Percentiles rank a stretch among this genome's conserved stretches.
These are phyloP conservation scores for Russula dissimulans DNA, from an alignment of 768 basidiomycete genomes.

Conservation along the genomic window DNA sequence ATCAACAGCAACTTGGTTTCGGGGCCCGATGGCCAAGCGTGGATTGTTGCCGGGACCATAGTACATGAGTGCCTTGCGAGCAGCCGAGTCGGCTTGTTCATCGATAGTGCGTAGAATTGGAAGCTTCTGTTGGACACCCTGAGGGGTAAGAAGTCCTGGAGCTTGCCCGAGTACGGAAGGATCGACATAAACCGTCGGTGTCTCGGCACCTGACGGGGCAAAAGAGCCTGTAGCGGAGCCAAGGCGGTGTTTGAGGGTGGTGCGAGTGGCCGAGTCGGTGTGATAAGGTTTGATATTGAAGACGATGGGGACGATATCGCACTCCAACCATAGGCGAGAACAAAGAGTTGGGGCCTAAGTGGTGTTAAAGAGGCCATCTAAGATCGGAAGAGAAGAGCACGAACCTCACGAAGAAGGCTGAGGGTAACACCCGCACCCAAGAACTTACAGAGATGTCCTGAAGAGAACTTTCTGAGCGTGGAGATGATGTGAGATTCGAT, in stretches of 20 bases:
- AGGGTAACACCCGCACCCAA: slow-evolving; percentile 75
- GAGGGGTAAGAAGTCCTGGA: slow-evolving; percentile 31
- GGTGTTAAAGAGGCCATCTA: slow-evolving; percentile 17
- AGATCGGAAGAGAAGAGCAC: slow-evolving; percentile 8
- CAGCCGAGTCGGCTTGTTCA: slow-evolving; percentile 81
- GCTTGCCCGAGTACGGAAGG: slow-evolving; percentile 37
- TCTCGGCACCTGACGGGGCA: slow-evolving; percentile 67
- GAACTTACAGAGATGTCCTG: slow-evolving; percentile 79
- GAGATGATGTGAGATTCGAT: slow-evolving; percentile 59
- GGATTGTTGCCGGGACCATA: slow-evolving; percentile 80
- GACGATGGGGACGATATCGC: slow-evolving; percentile 78
- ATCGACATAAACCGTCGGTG: slow-evolving; percentile 62
- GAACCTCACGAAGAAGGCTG: slow-evolving; percentile 57
- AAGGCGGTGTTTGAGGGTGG: slow-evolving; percentile 75
- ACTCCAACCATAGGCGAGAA: slow-evolving; percentile 73
- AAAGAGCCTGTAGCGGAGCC: slow-evolving; percentile 74
- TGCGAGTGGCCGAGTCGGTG: slow-evolving; percentile 67
- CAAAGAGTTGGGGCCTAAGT: slow-evolving; percentile 67
- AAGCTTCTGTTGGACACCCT: slow-evolving; percentile 45
- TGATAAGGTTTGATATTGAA: slow-evolving; percentile 82
- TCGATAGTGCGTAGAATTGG: slow-evolving; percentile 72
- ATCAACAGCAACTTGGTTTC: slow-evolving; percentile 85
- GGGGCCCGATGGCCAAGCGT: slow-evolving; percentile 68
- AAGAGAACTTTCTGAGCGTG: slow-evolving; percentile 61
- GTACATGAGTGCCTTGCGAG: slow-evolving; percentile 76